Evolutionary conservation across 169 alveolate genomes (phyloP).

Genomic region (Plasmodium knowlesi): DNA sequence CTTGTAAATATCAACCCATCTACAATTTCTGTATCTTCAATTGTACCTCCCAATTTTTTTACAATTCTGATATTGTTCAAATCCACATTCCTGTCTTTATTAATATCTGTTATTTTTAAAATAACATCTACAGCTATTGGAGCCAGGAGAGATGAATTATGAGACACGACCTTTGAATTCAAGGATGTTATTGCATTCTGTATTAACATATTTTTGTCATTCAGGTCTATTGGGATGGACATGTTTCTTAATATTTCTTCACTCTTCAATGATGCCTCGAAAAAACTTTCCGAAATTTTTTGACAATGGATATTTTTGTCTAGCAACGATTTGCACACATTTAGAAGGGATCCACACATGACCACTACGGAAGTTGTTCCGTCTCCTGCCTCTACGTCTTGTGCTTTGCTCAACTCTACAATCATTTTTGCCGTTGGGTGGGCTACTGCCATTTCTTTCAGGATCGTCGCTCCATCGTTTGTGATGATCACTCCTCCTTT

Average conservation of each 20-base stretch:
- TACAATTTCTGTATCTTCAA: conserved; percentile 98
- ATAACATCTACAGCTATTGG: conserved; percentile 99
- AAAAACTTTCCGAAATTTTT: conserved; percentile 96
- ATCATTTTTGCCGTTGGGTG: conserved; percentile 99
- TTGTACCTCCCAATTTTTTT: conserved; percentile 98
- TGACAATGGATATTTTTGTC: conserved; percentile 98
- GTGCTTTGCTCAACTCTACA: conserved; percentile 98
- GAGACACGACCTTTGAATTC: conserved; percentile 98
- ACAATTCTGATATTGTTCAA: conserved; percentile 90
- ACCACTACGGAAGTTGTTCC: conserved; percentile 99
- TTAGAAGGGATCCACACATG: conserved; percentile 97
- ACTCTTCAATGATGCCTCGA: conserved; percentile 90
- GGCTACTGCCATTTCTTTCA: conserved; percentile 95
- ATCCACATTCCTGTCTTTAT: conserved; percentile 89
- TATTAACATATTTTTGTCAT: conserved; percentile 94
- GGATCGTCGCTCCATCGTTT: conserved; percentile 99
- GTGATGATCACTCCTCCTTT: conserved; percentile 98
- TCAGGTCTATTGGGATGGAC: conserved; percentile 94
- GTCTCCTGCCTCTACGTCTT: conserved; percentile 99
- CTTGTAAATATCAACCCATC: conserved; percentile 98
- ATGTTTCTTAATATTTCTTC: conserved; percentile 94
- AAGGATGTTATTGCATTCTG: conserved; percentile 97
- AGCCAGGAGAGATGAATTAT: conserved; percentile 96
- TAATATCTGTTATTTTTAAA: conserved; percentile 81
- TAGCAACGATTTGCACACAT: conserved; percentile 94